Base-by-base conservation (phyloP, 495 filamentous ascomycete genomes). In the Tuber indicum region DNA sequence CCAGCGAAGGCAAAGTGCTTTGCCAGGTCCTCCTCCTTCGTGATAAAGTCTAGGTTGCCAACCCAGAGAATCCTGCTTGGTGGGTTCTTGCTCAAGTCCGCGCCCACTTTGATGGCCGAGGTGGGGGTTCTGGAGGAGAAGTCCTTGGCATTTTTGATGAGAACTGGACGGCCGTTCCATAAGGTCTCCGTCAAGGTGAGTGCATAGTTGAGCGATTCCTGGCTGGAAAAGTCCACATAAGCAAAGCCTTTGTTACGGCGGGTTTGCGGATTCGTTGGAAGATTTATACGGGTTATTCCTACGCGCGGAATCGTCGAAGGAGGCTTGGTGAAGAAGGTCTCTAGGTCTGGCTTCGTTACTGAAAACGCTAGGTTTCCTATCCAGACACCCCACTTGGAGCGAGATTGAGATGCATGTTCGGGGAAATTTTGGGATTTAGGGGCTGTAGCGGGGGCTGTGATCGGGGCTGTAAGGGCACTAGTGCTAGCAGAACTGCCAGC, bases 341-440 rank as follows among this genome's bases (percentile, higher is more conserved):
- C 88, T 71, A 99, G 86, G 75, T 93, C 91, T 14, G 87, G 85
- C 77, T 91, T 89, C 73, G 90, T 94, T 45, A 90, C 85, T n/a
- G 88, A 88, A 86, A 93, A 99, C 19, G 90, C 89, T 44, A 99
- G 85, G 85, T 99, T 99, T 77, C 96, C 96, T 78, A 99, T 93
- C 96, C 96, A 99, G 74, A 98, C 88, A 49, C 95, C 93, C 84
- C 92, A 88, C 21, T 92, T 89, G 10, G 93, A 93, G 72, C 93
- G 91, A 3, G 75, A 76, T 71, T 84, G 82, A 23, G 82, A 82
- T 36, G 82, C 81, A 26, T 83, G 82, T 52, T 83, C 78, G 62
- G 82, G 81, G 71, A 76, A 82, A 58, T 81, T 84, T 78, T 84
- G 73, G 1, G 45, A 72, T 66, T 81, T 82, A 42, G 77, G 82